These are phyloP conservation scores for Rhamnella rubrinervis DNA, from an alignment of 331 rosid species.

Conservation along the genomic window DNA sequence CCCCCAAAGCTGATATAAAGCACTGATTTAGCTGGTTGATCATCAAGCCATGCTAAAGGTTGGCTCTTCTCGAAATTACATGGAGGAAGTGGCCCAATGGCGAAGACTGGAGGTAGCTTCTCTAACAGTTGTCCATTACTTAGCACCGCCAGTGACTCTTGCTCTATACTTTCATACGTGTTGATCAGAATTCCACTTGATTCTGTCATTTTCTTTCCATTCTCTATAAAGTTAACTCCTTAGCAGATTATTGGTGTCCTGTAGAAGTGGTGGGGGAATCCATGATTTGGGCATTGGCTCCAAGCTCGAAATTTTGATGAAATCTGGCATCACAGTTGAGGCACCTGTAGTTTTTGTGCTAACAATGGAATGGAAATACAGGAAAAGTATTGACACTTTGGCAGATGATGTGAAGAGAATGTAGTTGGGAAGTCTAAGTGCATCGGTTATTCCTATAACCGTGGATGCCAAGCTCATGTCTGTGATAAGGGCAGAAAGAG, in stretches of 20 bases:
- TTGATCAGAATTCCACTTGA: constrained; percentile 27
- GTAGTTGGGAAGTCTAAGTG: constrained; percentile 26
- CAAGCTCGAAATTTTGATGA: constrained; percentile 3
- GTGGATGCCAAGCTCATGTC: constrained; percentile 33
- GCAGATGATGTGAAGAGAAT: constrained; percentile 34
- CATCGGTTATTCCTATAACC: constrained; percentile 17
- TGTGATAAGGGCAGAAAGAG: constrained; percentile 30
- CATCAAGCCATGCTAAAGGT: constrained; percentile 32
- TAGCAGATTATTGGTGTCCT: neutral
- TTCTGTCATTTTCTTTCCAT: constrained; percentile 25
- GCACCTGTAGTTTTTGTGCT: neutral
- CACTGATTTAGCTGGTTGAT: constrained; percentile 29
- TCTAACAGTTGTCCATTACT: constrained; percentile 12
- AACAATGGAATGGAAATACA: constrained; percentile 20
- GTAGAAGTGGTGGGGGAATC: constrained; percentile 31
- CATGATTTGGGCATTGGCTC: constrained; percentile 23
- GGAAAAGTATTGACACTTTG: constrained; percentile 22
- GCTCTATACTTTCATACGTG: constrained; percentile 26
- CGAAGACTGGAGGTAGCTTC: constrained; percentile 19
- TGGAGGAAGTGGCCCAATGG: constrained; percentile 27
- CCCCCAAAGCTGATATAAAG: constrained; percentile 42
- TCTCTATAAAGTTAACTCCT: constrained; percentile 19
- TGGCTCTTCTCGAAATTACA: neutral
- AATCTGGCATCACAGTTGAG: neutral
- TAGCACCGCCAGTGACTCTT: constrained; percentile 14